phyloP scores from a whole-genome alignment of 441 rosid species.

The Syzygium syzygioides region DNA sequence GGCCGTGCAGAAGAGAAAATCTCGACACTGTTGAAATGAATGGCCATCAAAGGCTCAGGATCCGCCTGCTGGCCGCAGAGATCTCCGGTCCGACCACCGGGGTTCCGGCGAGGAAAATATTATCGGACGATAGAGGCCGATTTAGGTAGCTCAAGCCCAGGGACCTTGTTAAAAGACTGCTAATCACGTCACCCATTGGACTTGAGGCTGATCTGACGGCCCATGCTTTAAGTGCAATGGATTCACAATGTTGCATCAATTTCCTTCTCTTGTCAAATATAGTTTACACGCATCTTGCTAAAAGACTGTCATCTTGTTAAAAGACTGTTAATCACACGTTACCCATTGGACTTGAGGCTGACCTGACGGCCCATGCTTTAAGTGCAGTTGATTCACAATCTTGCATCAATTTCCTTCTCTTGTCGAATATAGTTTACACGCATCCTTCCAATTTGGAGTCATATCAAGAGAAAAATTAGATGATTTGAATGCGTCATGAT shows the following conservation, averaged over 20 bases:
- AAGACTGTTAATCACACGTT: background rate
- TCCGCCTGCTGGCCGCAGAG: background rate
- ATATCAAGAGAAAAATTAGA: background rate
- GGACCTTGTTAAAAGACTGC: background rate
- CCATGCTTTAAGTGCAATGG: background rate
- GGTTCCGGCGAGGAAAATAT: background rate
- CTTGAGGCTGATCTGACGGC: background rate
- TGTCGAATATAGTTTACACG: background rate
- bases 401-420: background rate
- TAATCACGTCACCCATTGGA: background rate
- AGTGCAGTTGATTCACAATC: background rate
- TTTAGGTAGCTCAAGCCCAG: background rate
- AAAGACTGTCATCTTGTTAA: background rate
- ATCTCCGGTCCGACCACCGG: background rate
- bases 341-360: background rate
- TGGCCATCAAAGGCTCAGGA: background rate
- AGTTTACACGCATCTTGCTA: background rate
- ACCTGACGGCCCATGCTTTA: background rate
- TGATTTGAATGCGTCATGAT: fast-evolving
- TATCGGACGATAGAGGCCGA: background rate
- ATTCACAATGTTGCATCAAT: background rate
- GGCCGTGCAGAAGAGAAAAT: background rate
- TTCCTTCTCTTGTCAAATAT: background rate
- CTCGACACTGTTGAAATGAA: background rate
- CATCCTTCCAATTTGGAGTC: background rate